Evolutionary conservation across 305 asterid genomes (phyloP).

Genomic region (Ajuga reptans): DNA sequence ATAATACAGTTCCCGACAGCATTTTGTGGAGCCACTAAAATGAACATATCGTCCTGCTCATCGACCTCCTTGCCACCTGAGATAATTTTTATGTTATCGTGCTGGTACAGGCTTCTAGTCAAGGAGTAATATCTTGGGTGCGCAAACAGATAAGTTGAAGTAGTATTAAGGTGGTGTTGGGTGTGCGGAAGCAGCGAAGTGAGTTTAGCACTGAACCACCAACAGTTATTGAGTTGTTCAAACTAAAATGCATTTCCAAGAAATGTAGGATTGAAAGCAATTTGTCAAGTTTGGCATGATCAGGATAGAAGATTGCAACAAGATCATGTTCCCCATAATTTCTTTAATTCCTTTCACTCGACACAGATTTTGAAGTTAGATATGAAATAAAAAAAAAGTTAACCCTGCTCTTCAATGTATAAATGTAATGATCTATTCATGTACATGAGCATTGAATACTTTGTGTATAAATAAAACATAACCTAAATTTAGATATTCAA

Average conservation of each 20-base stretch:
- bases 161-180: background rate
- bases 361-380: background rate
- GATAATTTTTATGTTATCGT: slow-evolving; percentile 17
- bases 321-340: background rate
- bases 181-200: background rate
- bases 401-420: background rate
- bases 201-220: background rate
- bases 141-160: background rate
- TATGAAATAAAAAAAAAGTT: no score
- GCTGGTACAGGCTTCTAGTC: background rate
- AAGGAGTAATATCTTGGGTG: background rate
- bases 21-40: slow-evolving; percentile 96
- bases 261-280: background rate
- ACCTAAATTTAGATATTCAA: background rate
- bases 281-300: background rate
- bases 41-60: slow-evolving; percentile 76
- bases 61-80: slow-evolving; percentile 84
- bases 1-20: slow-evolving; percentile 90
- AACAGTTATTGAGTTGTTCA: background rate
- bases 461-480: background rate
- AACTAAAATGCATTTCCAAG: background rate
- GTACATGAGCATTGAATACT: background rate
- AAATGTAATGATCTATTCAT: background rate
- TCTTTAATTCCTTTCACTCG: background rate
- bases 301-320: background rate